Evolutionary conservation across 352 stramenopile species (phyloP).

Genomic region (Globisporangium cederbergense): DNA sequence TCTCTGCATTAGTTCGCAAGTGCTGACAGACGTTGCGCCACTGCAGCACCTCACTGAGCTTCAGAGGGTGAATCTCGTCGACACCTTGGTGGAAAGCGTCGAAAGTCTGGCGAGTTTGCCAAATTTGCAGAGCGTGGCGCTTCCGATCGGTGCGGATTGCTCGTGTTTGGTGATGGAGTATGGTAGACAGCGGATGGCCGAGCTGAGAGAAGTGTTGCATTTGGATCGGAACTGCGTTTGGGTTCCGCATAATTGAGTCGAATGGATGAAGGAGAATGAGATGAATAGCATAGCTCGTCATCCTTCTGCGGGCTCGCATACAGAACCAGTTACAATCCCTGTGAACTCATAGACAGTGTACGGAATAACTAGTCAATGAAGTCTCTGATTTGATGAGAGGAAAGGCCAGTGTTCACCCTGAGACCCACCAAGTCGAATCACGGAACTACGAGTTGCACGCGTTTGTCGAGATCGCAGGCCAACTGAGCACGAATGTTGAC

Average conservation of each 20-base stretch:
- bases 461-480: too few species aligned
- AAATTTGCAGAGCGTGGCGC: not conserved
- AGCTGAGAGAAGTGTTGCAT: slow-evolving; percentile 8
- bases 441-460: too few species aligned
- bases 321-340: too few species aligned
- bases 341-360: too few species aligned
- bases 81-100: not conserved
- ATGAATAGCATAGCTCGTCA: too few species aligned
- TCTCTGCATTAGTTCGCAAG: not conserved
- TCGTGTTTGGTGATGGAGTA: not conserved
- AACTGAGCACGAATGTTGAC: too few species aligned
- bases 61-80: not conserved
- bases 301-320: too few species aligned
- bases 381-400: too few species aligned
- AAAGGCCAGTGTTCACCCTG: too few species aligned
- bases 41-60: not conserved
- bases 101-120: not conserved
- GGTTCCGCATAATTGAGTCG: not conserved
- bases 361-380: too few species aligned
- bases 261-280: not conserved
- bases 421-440: too few species aligned
- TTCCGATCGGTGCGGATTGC: not conserved
- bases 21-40: not conserved
- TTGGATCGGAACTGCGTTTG: not conserved
- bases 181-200: not conserved